phyloP scores from a whole-genome alignment of 2,329 filamentous ascomycete species.

The Trichoderma atroviride region DNA sequence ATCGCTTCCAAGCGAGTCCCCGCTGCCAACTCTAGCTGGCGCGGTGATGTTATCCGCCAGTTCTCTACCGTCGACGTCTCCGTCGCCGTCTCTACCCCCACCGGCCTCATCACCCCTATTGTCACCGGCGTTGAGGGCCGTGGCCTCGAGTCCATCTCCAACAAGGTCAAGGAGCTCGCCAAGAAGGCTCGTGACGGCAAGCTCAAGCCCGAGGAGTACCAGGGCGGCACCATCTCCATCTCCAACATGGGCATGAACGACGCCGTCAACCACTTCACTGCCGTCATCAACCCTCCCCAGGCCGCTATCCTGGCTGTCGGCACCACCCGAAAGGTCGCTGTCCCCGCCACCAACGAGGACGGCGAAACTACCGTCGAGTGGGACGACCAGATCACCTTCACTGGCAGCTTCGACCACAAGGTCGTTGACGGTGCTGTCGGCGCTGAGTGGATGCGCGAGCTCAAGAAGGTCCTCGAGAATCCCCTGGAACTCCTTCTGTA shows the following conservation, averaged over 20 bases:
- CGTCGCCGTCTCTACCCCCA: constrained; percentile 90
- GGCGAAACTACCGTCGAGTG: constrained; percentile 75
- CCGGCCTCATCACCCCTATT: constrained; percentile 95
- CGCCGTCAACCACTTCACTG: constrained; percentile 94
- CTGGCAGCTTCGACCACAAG: constrained; percentile 98
- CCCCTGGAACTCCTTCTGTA: constrained; percentile 92
- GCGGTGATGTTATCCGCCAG: constrained; percentile 86
- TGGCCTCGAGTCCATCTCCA: constrained; percentile 85
- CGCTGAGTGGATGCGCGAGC: constrained; percentile 92
- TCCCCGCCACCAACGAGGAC: constrained; percentile 83
- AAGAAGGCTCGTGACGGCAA: constrained; percentile 96
- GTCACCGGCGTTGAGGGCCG: constrained; percentile 86
- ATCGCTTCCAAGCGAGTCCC: constrained; percentile 91
- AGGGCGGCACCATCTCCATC: constrained; percentile 98
- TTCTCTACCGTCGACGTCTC: constrained; percentile 93
- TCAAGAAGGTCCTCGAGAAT: constrained; percentile 98
- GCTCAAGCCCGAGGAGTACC: constrained; percentile 99
- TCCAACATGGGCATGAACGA: constrained; percentile 99
- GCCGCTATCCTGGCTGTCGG: constrained; percentile 93
- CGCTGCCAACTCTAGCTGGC: constrained; percentile 94
- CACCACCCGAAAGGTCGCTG: constrained; percentile 91
- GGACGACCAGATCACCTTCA: constrained; percentile 97
- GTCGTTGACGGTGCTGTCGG: constrained; percentile 95
- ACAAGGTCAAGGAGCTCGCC: constrained; percentile 91
- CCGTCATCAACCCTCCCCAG: constrained; percentile 98